Evolutionary conservation across 129 eudicot genomes (phyloP).

Genomic region (Calendula officinalis): DNA sequence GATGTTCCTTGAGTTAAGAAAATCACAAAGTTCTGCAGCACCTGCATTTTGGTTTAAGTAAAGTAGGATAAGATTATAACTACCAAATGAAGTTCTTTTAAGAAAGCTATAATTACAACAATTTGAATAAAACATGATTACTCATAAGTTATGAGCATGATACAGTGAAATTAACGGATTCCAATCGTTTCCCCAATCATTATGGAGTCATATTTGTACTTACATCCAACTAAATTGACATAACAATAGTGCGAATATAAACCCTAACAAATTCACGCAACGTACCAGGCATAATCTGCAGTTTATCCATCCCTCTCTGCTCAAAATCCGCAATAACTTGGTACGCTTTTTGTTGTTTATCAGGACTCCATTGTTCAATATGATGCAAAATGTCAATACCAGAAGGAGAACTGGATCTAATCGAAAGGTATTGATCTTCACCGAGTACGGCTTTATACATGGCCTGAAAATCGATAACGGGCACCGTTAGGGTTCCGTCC

Average conservation of each 20-base stretch:
- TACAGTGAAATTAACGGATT: no score
- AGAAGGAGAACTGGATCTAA: constrained; percentile 48
- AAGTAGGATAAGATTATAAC: not conserved
- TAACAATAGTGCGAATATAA: no score
- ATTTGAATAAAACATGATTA: constrained; percentile 5
- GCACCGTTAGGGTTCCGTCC: constrained; percentile 98
- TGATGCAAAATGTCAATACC: constrained; percentile 86
- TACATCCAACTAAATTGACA: no score
- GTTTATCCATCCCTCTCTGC: constrained; percentile 62
- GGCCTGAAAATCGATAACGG: constrained; percentile 86
- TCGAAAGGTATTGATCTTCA: constrained; percentile 46
- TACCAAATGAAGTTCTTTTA: constrained; percentile 6
- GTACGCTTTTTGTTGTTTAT: constrained; percentile 62
- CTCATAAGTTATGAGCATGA: no score
- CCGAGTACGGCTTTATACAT: constrained; percentile 90
- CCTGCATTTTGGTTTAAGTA: constrained; percentile 52
- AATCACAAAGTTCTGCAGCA: constrained; percentile 73
- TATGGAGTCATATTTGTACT: no score
- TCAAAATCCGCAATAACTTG: constrained; percentile 78
- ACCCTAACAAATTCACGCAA: no score
- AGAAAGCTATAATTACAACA: not conserved
- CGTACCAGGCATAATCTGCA: constrained; percentile 92
- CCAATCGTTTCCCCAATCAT: no score
- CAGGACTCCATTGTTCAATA: constrained; percentile 61
- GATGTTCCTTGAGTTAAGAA: constrained; percentile 65